Conservation (phyloP, 345 rosid genomes). For the Eucalyptus decipiens region DNA sequence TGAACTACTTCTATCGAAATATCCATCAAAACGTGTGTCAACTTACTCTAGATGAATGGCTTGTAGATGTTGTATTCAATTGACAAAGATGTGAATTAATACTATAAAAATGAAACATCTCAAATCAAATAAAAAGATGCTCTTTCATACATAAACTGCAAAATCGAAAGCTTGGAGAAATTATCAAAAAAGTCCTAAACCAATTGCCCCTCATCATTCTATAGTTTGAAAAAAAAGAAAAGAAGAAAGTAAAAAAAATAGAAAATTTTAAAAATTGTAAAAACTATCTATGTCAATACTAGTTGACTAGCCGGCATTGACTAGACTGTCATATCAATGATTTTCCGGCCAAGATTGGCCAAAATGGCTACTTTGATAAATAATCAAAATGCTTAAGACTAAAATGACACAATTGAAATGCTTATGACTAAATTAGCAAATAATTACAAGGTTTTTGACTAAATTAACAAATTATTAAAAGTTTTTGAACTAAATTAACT, state of each 20-base stretch:
- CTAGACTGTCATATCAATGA: accelerated
- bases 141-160: background rate
- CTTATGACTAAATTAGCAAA: too few relatives aligned
- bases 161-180: background rate
- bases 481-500: too few relatives aligned
- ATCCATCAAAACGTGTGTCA: background rate
- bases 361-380: too few relatives aligned
- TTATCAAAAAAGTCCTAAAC: too few relatives aligned
- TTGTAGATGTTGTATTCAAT: background rate
- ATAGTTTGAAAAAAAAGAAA: too few relatives aligned
- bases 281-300: accelerated
- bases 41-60: background rate
- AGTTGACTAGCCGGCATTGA: background rate
- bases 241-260: too few relatives aligned
- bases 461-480: too few relatives aligned
- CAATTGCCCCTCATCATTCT: too few relatives aligned
- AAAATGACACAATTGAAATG: accelerated
- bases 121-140: background rate
- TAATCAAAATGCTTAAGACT: too few relatives aligned
- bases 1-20: background rate
- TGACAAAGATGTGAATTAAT: background rate
- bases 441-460: accelerated
- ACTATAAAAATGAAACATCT: background rate
- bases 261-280: too few relatives aligned
- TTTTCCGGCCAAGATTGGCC: too few relatives aligned